Evolutionary conservation across 345 rosid genomes (phyloP).

Genomic region (Bruguiera gymnorhiza): DNA sequence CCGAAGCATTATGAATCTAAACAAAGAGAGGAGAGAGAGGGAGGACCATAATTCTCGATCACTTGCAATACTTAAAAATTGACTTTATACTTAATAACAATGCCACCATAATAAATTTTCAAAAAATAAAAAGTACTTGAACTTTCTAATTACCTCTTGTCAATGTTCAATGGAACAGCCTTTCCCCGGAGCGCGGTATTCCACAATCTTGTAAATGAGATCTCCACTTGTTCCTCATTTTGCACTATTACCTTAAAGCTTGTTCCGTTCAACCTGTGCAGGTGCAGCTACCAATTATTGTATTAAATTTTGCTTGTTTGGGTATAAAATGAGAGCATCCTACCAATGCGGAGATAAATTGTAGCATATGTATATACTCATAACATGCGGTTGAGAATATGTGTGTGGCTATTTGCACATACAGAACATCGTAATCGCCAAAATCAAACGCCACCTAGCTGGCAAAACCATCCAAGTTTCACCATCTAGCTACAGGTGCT

Average conservation of each 20-base stretch:
- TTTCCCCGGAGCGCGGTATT: constrained; percentile 10
- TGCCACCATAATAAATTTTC: too few relatives aligned
- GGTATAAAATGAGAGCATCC: background rate
- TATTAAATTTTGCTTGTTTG: background rate
- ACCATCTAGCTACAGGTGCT: too few relatives aligned
- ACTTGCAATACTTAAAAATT: too few relatives aligned
- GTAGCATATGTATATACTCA: background rate
- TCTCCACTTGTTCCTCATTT: constrained; percentile 12
- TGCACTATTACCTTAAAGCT: constrained; percentile 1
- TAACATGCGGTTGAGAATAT: too few relatives aligned
- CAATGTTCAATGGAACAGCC: constrained; percentile 20
- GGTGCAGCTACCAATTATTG: background rate
- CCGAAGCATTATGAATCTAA: constrained; percentile 19
- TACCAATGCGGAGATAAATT: background rate
- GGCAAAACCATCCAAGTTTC: too few relatives aligned
- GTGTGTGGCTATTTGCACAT: too few relatives aligned
- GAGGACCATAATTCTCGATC: too few relatives aligned
- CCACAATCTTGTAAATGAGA: constrained; percentile 22
- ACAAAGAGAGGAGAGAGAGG: background rate
- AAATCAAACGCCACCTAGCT: too few relatives aligned
- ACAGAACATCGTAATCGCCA: too few relatives aligned
- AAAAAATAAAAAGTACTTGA: too few relatives aligned
- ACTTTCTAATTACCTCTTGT: constrained; percentile 12
- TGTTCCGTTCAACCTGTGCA: constrained; percentile 16
- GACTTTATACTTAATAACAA: too few relatives aligned